phyloP scores from a whole-genome alignment of 176 grass and related monocot genomes.

The Cenchrus americanus region DNA sequence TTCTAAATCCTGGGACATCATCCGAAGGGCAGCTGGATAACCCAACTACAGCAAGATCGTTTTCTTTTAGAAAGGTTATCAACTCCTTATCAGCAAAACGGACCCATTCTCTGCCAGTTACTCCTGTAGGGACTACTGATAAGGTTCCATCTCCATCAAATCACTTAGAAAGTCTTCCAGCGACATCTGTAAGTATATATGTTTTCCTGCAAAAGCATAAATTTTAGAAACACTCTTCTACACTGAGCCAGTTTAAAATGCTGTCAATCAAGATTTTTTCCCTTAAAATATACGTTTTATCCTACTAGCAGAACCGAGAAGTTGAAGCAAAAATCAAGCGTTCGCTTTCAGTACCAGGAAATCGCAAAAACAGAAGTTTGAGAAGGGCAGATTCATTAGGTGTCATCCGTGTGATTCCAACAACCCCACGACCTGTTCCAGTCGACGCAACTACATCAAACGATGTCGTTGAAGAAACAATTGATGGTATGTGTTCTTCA shows the following conservation, averaged over 20 bases:
- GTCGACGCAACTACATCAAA: slow-evolving; percentile 40
- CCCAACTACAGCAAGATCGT: slow-evolving; percentile 50
- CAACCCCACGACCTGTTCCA: slow-evolving; percentile 69
- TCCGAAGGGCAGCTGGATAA: slow-evolving; percentile 71
- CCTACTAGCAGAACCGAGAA: slow-evolving; percentile 56
- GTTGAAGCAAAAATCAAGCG: slow-evolving; percentile 76
- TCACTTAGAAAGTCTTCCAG: slow-evolving; percentile 56
- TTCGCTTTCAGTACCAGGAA: slow-evolving; percentile 87
- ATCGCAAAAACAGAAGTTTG: slow-evolving; percentile 77
- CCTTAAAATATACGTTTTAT: background rate
- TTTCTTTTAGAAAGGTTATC: slow-evolving; percentile 88
- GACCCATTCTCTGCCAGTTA: slow-evolving; percentile 89
- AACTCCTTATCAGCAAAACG: slow-evolving; percentile 66
- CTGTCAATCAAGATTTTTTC: slow-evolving; percentile 3
- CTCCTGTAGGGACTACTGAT: slow-evolving; percentile 56
- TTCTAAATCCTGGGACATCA: slow-evolving; percentile 62
- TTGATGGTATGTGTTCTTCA: slow-evolving; percentile 53
- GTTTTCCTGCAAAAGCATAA: slow-evolving; percentile 8
- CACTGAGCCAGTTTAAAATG: slow-evolving; percentile 7
- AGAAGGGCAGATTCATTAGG: slow-evolving; percentile 82
- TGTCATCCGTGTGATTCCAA: slow-evolving; percentile 83
- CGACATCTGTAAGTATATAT: slow-evolving; percentile 61
- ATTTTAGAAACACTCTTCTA: background rate
- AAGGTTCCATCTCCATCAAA: slow-evolving; percentile 48
- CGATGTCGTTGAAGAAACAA: slow-evolving; percentile 68